phyloP scores from a whole-genome alignment of 2,329 filamentous ascomycete genomes.

The Colletotrichum godetiae region DNA sequence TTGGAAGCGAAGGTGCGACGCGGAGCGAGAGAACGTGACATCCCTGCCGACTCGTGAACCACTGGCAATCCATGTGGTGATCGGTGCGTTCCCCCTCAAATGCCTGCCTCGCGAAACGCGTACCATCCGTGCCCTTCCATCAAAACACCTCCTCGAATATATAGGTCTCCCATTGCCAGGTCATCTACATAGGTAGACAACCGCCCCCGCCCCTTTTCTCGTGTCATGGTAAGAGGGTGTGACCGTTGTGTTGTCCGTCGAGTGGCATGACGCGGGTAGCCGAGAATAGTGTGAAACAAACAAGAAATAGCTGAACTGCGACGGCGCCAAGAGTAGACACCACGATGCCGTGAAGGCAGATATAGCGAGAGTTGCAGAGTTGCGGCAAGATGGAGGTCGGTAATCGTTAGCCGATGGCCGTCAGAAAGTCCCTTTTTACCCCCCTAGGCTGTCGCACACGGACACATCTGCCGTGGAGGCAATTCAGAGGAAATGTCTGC shows the following conservation, averaged over 20 bases:
- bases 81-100: background rate
- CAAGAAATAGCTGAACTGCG: background rate
- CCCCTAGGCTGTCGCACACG: background rate
- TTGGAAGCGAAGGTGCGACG: background rate
- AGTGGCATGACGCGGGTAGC: slow-evolving; percentile 10
- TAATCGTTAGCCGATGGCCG: background rate
- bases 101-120: background rate
- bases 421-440: background rate
- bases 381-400: background rate
- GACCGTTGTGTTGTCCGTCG: slow-evolving; percentile 11
- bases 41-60: slow-evolving; percentile 11
- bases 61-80: slow-evolving; percentile 4
- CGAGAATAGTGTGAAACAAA: slow-evolving; percentile 18
- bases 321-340: background rate
- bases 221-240: slow-evolving; percentile 14
- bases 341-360: background rate
- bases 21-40: slow-evolving; percentile 9
- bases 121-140: background rate
- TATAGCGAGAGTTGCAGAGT: background rate
- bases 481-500: background rate
- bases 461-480: background rate
- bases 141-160: background rate
- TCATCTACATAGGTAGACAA: background rate
- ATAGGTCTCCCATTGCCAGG: background rate
- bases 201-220: background rate